Base-by-base conservation (phyloP, 495 filamentous ascomycete species). In the Cercophora scortea region DNA sequence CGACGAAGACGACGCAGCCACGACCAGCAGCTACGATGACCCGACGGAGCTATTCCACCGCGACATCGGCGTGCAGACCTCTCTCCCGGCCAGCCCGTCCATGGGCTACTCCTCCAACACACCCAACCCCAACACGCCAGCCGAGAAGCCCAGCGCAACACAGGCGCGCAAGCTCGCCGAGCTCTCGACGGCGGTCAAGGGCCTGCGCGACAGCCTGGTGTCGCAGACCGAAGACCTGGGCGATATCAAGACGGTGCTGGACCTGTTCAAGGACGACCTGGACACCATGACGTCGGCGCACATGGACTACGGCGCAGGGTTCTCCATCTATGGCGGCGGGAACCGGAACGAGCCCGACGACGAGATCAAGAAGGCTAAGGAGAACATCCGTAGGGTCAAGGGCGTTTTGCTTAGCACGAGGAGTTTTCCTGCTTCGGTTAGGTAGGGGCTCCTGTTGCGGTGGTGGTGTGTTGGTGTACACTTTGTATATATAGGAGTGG, bases 351-450 rank as follows among this genome's bases (percentile, higher is more conserved):
- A 84, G 61, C 65, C 68, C 4, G 78, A 90, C 38, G 92, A 96
- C 64, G 86, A 85, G 56, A 85, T 95, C 53, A 78, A 80, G 32
- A 80, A 75, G 62, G 79, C 94, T 13, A 91, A 86, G 69, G 79
- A 84, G 18, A 89, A 94, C 63, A 95, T 98, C 54, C 74, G 90
- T 47, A 80, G 89, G 56, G 82, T 97, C n/a, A 98, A 98, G 75
- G 92, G 93, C 15, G 85, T 91, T 44, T 71, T 98, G 66, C 61
- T 98, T 63, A 92, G 85, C 73, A 83, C 90, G 15, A 75, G 83
- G 62, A 82, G 71, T 54, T 84, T 86, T 60, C 79, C 81, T 7
- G 57, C 65, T 32, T 50, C 60, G 8, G 16, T 19, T 25, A 38
- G 40, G n/a, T 35, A 25, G 25, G 25, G 25, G 5, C 25, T 25